phyloP scores from a whole-genome alignment of 2,329 filamentous ascomycete species.

The Kalmusia sp. region DNA sequence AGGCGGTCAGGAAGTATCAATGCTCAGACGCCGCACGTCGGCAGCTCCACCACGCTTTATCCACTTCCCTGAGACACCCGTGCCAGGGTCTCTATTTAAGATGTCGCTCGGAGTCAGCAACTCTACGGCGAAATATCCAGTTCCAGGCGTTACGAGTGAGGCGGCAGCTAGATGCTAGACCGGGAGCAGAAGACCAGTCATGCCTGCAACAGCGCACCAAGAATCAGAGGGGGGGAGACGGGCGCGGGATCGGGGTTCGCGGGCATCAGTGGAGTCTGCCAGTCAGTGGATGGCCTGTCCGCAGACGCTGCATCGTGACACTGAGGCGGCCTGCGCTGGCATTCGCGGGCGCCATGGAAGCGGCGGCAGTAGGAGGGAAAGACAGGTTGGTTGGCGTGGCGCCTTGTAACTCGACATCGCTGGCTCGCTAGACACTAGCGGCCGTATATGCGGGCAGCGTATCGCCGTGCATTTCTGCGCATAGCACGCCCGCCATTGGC shows the following conservation, averaged over 20 bases:
- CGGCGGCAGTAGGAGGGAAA: slow-evolving; percentile 27
- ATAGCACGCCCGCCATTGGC: slow-evolving; percentile 17
- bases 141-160: slow-evolving; percentile 30
- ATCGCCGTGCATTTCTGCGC: slow-evolving; percentile 26
- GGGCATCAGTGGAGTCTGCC: slow-evolving; percentile 18
- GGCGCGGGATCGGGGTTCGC: slow-evolving; percentile 18
- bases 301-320: slow-evolving; percentile 31
- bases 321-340: slow-evolving; percentile 38
- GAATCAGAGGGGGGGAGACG: slow-evolving; percentile 18
- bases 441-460: slow-evolving; percentile 44
- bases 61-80: slow-evolving; percentile 20
- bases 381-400: slow-evolving; percentile 35
- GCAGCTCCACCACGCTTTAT: slow-evolving; percentile 13
- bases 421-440: slow-evolving; percentile 21
- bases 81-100: slow-evolving; percentile 15
- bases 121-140: slow-evolving; percentile 7
- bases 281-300: slow-evolving; percentile 29
- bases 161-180: slow-evolving; percentile 26
- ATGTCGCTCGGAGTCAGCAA: neutral
- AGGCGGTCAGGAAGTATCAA: slow-evolving; percentile 40
- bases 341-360: slow-evolving; percentile 26
- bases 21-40: slow-evolving; percentile 7
- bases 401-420: slow-evolving; percentile 32
- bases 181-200: slow-evolving; percentile 19
- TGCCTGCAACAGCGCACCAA: slow-evolving; percentile 28